Evolutionary conservation across 1,284 basidiomycete species (phyloP), one percentile per base, ranked within the genome.

Genomic region (Erythrobasidium hasegawianum): DNA sequence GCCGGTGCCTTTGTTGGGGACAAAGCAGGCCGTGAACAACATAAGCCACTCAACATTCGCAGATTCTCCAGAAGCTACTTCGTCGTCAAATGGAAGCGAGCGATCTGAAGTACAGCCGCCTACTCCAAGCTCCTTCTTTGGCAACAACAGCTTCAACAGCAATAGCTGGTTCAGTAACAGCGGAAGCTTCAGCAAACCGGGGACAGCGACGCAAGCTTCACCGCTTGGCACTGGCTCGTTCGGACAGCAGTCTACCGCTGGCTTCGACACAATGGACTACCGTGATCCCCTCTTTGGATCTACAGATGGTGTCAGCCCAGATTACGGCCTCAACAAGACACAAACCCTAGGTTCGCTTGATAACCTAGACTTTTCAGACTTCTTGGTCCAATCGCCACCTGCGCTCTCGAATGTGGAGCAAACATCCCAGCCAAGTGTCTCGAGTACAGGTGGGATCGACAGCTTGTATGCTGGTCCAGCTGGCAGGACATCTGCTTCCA

Each of bases 251-350:
- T 47, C 43, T 16, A 47, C 43, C 5, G 55, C 39, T 7, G 58
- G 43, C 20, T 65, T 65, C 47, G 62, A 65, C 18, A 27, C 26
- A 7, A 65, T 65, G 62, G 58, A 65, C 22, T 65, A 65, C 22
- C 62, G 62, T 10, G 62, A 65, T 52, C 54, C 54, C 2, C 38
- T 65, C 24, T 40, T 65, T 33, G 33, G 24, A 24, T 45, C 38
- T 56, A 57, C 40, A 26, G 45, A 39, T 7, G 56, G 39, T 24
- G 18, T 41, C 26, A 29, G 47, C n/a, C 38, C 50, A 41, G 55
- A 58, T n/a, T 65, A 57, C 27, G 56, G n/a, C 24, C 41, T 52
- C 1, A 41, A 40, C 33, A 33, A 33, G 33, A 33, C 4, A 4
- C 33, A 33, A 11, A 33, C 33, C 4, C 8, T 24, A 8, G 22